A percentile compares a stretch with the other conserved stretches of the same genome.
These are phyloP conservation scores for Graphilbum sp. DNA, from an alignment of 2,329 filamentous ascomycete species.

Conservation along the genomic window DNA sequence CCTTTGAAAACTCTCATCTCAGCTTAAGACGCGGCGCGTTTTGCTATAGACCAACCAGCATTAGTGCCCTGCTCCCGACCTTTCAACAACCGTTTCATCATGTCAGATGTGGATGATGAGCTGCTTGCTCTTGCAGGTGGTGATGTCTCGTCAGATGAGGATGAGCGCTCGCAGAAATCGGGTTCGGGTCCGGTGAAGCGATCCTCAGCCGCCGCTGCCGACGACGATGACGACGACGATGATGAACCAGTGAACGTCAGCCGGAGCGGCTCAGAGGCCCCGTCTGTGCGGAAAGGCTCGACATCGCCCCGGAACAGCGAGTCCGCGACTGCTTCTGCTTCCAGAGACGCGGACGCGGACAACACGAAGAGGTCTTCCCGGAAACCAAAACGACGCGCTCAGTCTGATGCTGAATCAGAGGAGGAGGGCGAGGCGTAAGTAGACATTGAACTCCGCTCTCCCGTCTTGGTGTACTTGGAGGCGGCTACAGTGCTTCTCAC, in stretches of 20 bases:
- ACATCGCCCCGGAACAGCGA: slow-evolving; percentile 16
- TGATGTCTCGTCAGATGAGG: slow-evolving; percentile 44
- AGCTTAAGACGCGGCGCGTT: no score
- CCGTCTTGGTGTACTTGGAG: no score
- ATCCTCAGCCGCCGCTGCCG: slow-evolving; percentile 62
- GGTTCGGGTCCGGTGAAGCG: background rate
- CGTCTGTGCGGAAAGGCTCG: slow-evolving; percentile 32
- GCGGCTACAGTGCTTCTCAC: no score
- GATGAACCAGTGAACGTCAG: slow-evolving; percentile 34
- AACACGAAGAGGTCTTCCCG: slow-evolving; percentile 19
- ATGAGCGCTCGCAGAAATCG: slow-evolving; percentile 22
- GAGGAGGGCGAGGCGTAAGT: slow-evolving; percentile 78
- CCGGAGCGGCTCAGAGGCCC: slow-evolving; percentile 30
- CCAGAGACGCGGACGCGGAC: slow-evolving; percentile 19
- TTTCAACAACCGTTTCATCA: no score
- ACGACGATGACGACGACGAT: slow-evolving; percentile 42
- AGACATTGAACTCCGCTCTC: background rate
- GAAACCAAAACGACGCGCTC: slow-evolving; percentile 35
- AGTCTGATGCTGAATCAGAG: slow-evolving; percentile 37
- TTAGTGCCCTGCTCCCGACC: no score
- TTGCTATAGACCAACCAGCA: no score
- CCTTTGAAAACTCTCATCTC: no score
- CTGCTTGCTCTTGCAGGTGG: slow-evolving; percentile 84
- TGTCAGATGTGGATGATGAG: slow-evolving; percentile 88
- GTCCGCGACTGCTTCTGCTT: slow-evolving; percentile 19